Evolutionary conservation across 2,329 filamentous ascomycete genomes (phyloP), one percentile per base, ranked within the genome.

Genomic region (Lojkania enalia): DNA sequence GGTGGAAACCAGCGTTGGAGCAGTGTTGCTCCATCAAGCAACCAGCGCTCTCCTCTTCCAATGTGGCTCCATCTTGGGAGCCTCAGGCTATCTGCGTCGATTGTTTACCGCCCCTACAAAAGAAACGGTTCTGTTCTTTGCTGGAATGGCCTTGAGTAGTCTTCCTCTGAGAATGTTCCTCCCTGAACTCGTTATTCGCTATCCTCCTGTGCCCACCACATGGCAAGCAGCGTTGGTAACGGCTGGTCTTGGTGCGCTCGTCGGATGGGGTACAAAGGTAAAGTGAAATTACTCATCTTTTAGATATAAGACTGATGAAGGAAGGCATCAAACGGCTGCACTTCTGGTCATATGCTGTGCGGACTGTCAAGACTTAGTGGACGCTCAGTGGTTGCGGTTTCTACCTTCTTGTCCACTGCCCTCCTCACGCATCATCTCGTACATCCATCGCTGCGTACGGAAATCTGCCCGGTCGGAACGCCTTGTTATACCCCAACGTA

Each of bases 291-390:
- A 3, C 13, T 9, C 12, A 15, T 18, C 2, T 20, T 7, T 5
- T 14, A 2, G 11, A 29, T 2, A 27, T 13, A 39, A 23, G 5
- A 25, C 48, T 62, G 31, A 64, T 35, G 11, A 6, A 2, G 18
- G 13, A 6, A 67, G 64, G 42, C 46, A 32, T 57, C 61, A 4
- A 70, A 72, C 42, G 77, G 78, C 14, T 81, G 78, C 53, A 80
- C 77, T 7, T 79, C 77, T 2, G 77, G 77, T 39, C 77, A 81
- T 53, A 79, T 80, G 74, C 73, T 81, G 21, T 79, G 77, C 48
- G 78, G 78, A 1, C 55, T 80, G 3, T 71, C 75, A 4, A 71
- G 76, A 30, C 65, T 77, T 19, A 78, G 74, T 12, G 65, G 70
- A n/a, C 73, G 77, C 36, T 80, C 77, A 12, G 49, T 76, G 4